phyloP scores from a whole-genome alignment of 805 yeast species.

The Cyberlindnera americana region DNA sequence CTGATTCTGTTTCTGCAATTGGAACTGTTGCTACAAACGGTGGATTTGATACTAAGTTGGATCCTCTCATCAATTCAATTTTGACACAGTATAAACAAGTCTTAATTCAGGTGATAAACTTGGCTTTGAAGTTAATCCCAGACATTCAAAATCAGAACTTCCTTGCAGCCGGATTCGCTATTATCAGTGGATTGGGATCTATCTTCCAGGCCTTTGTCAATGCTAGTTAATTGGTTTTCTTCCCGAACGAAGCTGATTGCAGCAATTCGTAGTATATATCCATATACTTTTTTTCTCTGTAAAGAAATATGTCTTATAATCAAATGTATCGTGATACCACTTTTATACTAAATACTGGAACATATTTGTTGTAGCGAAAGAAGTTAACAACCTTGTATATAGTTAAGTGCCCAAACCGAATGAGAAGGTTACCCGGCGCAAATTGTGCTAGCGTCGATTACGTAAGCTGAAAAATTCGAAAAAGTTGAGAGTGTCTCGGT shows the following conservation, averaged over 20 bases:
- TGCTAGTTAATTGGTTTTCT: slow-evolving; percentile 13
- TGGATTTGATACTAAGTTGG: slow-evolving; percentile 4
- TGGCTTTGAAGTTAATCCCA: slow-evolving; percentile 2
- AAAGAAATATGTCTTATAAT: too few species aligned
- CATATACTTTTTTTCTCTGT: too few species aligned
- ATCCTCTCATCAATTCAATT: background rate
- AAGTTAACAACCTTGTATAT: too few species aligned
- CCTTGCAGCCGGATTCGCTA: slow-evolving; percentile 2
- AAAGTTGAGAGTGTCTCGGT: background rate
- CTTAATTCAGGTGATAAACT: slow-evolving; percentile 1
- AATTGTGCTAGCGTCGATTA: background rate
- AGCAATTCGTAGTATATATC: background rate
- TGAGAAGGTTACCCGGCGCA: slow-evolving; percentile 9
- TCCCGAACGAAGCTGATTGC: background rate
- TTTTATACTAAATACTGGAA: too few species aligned
- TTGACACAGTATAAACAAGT: slow-evolving; percentile 4
- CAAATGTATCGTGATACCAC: too few species aligned
- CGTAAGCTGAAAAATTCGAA: slow-evolving; percentile 6
- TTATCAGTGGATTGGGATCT: background rate
- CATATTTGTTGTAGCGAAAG: too few species aligned
- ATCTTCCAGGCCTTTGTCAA: slow-evolving; percentile 9
- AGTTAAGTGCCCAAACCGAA: slow-evolving; percentile 8
- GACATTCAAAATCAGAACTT: slow-evolving; percentile 1
- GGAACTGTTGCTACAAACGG: slow-evolving; percentile 2
- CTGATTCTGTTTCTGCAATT: slow-evolving; percentile 6